Percentiles rank a stretch among this genome's conserved stretches.
These are phyloP conservation scores for Cyberlindnera nakhonratchasimensis DNA, from an alignment of 805 yeast genomes.

Conservation along the genomic window DNA sequence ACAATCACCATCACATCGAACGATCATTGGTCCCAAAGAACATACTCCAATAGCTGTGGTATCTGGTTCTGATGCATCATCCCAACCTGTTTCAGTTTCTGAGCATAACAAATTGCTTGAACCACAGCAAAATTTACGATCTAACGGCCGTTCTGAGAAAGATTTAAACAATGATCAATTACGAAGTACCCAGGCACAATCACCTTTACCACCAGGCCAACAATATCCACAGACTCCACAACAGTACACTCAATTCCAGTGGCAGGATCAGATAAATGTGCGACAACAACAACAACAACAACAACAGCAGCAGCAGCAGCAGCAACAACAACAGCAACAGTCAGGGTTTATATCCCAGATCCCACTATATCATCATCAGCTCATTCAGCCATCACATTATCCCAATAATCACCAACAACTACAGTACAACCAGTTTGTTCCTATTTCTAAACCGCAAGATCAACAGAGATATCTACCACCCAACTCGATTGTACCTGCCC, in stretches of 20 bases:
- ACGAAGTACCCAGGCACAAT: background rate
- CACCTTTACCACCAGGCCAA: background rate
- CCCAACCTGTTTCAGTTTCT: too few relatives aligned
- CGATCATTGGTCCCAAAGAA: too few relatives aligned
- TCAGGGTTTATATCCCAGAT: background rate
- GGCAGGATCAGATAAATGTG: background rate
- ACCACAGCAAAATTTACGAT: background rate
- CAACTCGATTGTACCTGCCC: background rate
- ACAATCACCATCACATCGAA: too few relatives aligned
- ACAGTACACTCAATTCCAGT: background rate
- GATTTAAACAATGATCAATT: background rate
- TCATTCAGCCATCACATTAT: background rate
- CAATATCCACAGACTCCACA: too few relatives aligned
- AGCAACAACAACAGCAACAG: background rate
- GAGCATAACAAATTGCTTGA: background rate
- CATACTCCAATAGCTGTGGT: too few relatives aligned
- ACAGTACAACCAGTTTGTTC: background rate
- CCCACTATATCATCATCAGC: background rate
- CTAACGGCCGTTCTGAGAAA: background rate
- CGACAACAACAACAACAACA: background rate
- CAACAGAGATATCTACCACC: background rate
- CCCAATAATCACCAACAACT: background rate
- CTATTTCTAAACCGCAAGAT: background rate
- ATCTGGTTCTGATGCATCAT: too few relatives aligned
- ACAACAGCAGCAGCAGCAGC: conserved; percentile 4